A percentile compares a stretch with the other conserved stretches of the same genome.
These are phyloP conservation scores for Alternaria burnsii DNA, from an alignment of 2,329 filamentous ascomycete genomes.

Conservation along the genomic window DNA sequence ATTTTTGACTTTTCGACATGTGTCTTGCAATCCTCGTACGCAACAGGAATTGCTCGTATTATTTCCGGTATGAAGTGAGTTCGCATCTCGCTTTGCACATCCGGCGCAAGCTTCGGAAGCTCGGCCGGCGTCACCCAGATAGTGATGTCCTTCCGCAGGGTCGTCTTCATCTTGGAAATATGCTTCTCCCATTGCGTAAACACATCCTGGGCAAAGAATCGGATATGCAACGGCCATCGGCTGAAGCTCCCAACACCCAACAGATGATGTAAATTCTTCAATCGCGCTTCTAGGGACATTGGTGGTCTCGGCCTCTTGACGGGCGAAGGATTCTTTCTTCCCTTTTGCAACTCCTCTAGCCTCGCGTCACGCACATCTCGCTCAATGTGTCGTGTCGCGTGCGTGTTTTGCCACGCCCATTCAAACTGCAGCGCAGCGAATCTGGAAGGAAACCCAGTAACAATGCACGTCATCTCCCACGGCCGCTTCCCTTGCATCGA, in stretches of 20 bases:
- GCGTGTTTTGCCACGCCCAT: conserved; percentile 93
- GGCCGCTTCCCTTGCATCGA: conserved; percentile 73
- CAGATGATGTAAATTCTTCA: conserved; percentile 84
- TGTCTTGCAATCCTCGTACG: conserved; percentile 60
- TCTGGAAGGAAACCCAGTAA: conserved; percentile 87
- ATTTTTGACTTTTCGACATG: conserved; percentile 62
- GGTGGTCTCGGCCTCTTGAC: conserved; percentile 59
- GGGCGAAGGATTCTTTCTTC: conserved; percentile 40
- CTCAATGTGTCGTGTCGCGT: conserved; percentile 80
- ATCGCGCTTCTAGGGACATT: conserved; percentile 70
- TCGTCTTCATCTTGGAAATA: conserved; percentile 34
- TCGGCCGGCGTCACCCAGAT: conserved; percentile 44
- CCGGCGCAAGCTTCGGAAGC: conserved; percentile 28
- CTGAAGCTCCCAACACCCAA: conserved; percentile 80
- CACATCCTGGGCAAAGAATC: conserved; percentile 79
- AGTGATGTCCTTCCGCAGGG: conserved; percentile 37
- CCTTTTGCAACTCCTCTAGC: conserved; percentile 45
- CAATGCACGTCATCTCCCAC: conserved; percentile 81
- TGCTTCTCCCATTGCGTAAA: conserved; percentile 73
- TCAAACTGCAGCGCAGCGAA: conserved; percentile 93
- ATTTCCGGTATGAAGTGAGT: conserved; percentile 40
- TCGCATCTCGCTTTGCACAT: conserved; percentile 30
- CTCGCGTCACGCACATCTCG: conserved; percentile 43
- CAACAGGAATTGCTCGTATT: conserved; percentile 58
- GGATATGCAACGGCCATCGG: conserved; percentile 81